Conservation (phyloP, 177 flowering plant genomes). For the Vitis hybrid region DNA sequence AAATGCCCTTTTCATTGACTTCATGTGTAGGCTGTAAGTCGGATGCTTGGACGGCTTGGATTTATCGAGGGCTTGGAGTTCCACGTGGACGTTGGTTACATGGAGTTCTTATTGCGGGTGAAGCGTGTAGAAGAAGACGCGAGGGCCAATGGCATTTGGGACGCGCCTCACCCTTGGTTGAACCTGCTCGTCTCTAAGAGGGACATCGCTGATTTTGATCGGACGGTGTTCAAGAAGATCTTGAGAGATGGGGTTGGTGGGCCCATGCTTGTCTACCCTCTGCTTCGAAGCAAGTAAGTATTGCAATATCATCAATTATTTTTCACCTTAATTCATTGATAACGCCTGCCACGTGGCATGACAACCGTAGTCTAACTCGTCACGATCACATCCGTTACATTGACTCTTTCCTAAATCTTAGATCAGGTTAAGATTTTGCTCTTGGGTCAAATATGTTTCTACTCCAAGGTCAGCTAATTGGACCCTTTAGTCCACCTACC, state of each 20-base stretch:
- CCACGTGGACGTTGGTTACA: slow-evolving; percentile 56
- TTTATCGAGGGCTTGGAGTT: slow-evolving; percentile 42
- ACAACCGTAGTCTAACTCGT: background rate
- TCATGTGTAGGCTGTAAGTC: slow-evolving; percentile 39
- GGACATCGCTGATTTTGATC: slow-evolving; percentile 61
- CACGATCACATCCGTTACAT: slow-evolving; percentile 5
- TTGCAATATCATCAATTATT: background rate
- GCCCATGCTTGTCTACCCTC: slow-evolving; percentile 89
- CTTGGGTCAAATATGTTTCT: slow-evolving; percentile 6
- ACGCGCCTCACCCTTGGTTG: slow-evolving; percentile 91
- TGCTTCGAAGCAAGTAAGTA: slow-evolving; percentile 69
- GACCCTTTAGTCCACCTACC: background rate
- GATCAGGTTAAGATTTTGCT: slow-evolving; percentile 26
- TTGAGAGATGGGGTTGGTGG: slow-evolving; percentile 77
- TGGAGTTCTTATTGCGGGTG: slow-evolving; percentile 68
- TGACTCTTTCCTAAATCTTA: background rate
- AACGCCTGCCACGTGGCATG: slow-evolving; percentile 7
- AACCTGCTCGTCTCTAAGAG: slow-evolving; percentile 66
- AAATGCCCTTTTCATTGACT: slow-evolving; percentile 8
- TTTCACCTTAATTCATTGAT: background rate
- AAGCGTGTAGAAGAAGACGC: slow-evolving; percentile 56
- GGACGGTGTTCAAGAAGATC: slow-evolving; percentile 54
- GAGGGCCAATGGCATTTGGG: slow-evolving; percentile 66
- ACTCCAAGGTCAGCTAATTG: background rate
- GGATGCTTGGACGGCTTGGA: slow-evolving; percentile 47